Evolutionary conservation across 176 grass and related monocot genomes (phyloP).

Genomic region (Musa beccarii): DNA sequence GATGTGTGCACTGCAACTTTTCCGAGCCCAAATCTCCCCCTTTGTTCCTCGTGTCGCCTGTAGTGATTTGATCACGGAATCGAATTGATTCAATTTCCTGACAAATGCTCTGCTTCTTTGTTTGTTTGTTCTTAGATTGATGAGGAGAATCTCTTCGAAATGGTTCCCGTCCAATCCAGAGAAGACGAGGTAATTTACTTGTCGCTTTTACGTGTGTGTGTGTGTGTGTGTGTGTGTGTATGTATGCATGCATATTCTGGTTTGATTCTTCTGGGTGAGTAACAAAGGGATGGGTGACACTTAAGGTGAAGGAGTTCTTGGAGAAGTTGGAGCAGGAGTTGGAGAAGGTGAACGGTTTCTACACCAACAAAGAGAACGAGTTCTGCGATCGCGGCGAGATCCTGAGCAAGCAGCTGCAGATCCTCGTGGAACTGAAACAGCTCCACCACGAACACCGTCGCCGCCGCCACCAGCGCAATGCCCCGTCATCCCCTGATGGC

Average conservation of each 20-base stretch:
- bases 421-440: constrained; percentile 70
- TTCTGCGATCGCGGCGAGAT: constrained; percentile 49
- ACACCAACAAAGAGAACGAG: constrained; percentile 43
- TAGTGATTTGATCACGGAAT: no score
- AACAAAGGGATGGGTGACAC: not conserved
- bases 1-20: no score
- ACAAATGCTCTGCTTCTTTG: not conserved
- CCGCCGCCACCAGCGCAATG: not conserved
- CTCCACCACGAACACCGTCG: constrained; percentile 48
- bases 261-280: no score
- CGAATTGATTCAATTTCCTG: not conserved
- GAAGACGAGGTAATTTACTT: constrained; percentile 46
- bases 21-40: no score
- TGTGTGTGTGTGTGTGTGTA: not conserved
- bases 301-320: constrained; percentile 55
- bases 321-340: constrained; percentile 69
- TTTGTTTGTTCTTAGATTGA: constrained; percentile 17
- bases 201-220: not conserved
- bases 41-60: no score
- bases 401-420: constrained; percentile 59
- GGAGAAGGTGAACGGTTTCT: constrained; percentile 73
- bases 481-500: not conserved
- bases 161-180: constrained; percentile 42
- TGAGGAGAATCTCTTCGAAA: constrained; percentile 34
- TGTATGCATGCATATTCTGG: not conserved